Evolutionary conservation across 2,329 filamentous ascomycete genomes (phyloP), one percentile per base, ranked within the genome.

Genomic region (Raffaelea albimanens): DNA sequence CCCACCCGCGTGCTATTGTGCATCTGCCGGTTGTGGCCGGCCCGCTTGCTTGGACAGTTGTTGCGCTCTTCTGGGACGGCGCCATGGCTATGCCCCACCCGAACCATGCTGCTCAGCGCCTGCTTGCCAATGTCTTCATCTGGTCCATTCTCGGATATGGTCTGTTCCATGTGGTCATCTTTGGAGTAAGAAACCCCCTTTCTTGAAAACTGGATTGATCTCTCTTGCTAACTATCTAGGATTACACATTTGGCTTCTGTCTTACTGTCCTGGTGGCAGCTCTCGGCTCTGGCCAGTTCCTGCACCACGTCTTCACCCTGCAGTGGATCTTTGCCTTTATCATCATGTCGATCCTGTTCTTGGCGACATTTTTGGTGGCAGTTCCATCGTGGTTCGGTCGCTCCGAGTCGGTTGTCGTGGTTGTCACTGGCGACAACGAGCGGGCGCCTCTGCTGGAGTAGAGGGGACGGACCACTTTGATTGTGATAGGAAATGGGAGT

Each of bases 321-420:
- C 89, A 95, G 68, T 95, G 88, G 88, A 91, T 94, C 65, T 95
- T 95, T 62, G 85, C 88, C 31, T 93, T 94, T 59, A 72, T 80
- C 52, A 88, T 95, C 62, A 89, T 91, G 73, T 78, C 73, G 1
- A 61, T 86, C 22, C 76, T 94, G 46, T 84, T 93, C 61, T 63
- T 89, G 19, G 66, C 78, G 18, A 87, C 85, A 1, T 58, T 86
- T 2, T 64, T 75, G 16, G 70, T 88, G 45, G 83, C 78, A 2
- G 64, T 85, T 31, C 83, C 84, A 0, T 75, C 75, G 20, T 71
- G 81, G 59, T 72, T 79, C 13, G 82, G 82, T 50, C 70, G 72
- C 47, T 75, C 81, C 42, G 58, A 58, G 31, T 56, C 64, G 5
- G 13, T 52, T 9, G n/a, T 49, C 22, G 47, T 47, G 42, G 44